These are phyloP conservation scores for Pochonia chlamydosporia DNA, from an alignment of 2,329 filamentous ascomycete genomes.

Conservation along the genomic window DNA sequence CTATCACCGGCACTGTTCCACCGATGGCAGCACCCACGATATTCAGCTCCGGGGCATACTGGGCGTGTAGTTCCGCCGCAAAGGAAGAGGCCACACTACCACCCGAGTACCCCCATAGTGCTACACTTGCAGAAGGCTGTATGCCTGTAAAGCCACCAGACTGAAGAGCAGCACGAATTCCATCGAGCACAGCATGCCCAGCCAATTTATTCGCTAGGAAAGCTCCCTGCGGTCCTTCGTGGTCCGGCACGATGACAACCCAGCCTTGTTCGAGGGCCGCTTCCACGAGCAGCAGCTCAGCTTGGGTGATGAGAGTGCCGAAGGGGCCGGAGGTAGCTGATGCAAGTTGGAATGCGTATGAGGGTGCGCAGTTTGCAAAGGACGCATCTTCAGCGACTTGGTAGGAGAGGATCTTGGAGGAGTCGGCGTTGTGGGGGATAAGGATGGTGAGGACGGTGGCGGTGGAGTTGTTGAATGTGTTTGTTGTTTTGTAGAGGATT, in stretches of 20 bases:
- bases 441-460: conserved; percentile 33
- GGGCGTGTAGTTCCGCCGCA: conserved; percentile 18
- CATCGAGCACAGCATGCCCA: conserved; percentile 37
- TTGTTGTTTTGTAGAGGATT: conserved; percentile 33
- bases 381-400: conserved; percentile 35
- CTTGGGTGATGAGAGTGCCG: conserved; percentile 23
- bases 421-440: conserved; percentile 25
- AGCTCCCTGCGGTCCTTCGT: conserved; percentile 35
- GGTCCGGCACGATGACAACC: conserved; percentile 42
- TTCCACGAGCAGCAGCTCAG: conserved; percentile 16
- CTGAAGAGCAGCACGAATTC: conserved; percentile 33
- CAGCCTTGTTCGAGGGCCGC: too few relatives aligned
- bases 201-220: conserved; percentile 34
- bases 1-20: conserved; percentile 15
- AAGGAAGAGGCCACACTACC: conserved; percentile 15
- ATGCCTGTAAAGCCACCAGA: conserved; percentile 22
- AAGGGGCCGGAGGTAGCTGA: conserved; percentile 17
- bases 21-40: conserved; percentile 19
- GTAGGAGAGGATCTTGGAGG: conserved; percentile 31
- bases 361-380: conserved; percentile 27
- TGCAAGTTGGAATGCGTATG: conserved; percentile 16
- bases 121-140: conserved; percentile 24
- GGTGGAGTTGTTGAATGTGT: conserved; percentile 27
- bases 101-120: conserved; percentile 36
- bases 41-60: conserved; percentile 16